These are phyloP conservation scores for Fusarium graminum DNA, from an alignment of 2,329 filamentous ascomycete genomes.

Conservation along the genomic window DNA sequence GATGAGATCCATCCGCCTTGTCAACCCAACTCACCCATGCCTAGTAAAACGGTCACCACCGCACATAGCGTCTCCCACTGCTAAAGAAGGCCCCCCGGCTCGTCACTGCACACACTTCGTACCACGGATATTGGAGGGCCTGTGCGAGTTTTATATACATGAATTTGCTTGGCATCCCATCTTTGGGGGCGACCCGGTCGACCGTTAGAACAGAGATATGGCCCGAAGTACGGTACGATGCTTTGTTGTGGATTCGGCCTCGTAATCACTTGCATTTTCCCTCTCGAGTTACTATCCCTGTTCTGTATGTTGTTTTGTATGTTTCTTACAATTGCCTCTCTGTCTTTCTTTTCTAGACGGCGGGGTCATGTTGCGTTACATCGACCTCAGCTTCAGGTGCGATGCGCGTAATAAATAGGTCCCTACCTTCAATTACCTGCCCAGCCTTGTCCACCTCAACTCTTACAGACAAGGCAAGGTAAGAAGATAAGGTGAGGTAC, in stretches of 20 bases:
- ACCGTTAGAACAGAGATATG: slow-evolving; percentile 18
- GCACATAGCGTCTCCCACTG: slow-evolving; percentile 42
- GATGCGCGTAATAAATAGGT: slow-evolving; percentile 23
- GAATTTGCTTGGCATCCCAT: slow-evolving; percentile 49
- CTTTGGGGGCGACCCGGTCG: slow-evolving; percentile 22
- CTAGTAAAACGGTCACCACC: slow-evolving; percentile 47
- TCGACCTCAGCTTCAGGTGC: slow-evolving; percentile 50
- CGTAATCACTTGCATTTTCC: not conserved
- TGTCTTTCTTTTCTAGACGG: slow-evolving; percentile 14
- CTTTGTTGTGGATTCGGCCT: slow-evolving; percentile 8
- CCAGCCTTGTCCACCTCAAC: slow-evolving; percentile 16
- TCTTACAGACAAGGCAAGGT: slow-evolving; percentile 12
- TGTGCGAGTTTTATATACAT: slow-evolving; percentile 35
- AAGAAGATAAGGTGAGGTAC: not conserved
- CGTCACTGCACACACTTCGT: slow-evolving; percentile 11
- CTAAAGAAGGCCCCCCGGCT: slow-evolving; percentile 35
- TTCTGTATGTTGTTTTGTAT: slow-evolving; percentile 13
- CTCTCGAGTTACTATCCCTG: slow-evolving; percentile 6
- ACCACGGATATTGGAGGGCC: slow-evolving; percentile 35
- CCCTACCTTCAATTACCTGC: slow-evolving; percentile 7
- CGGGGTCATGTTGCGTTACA: slow-evolving; percentile 47
- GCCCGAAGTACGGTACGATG: not conserved
- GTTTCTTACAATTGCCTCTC: slow-evolving; percentile 28
- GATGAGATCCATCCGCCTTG: slow-evolving; percentile 23
- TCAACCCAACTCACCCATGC: slow-evolving; percentile 37